These are phyloP conservation scores for Suhomyces prunicola DNA, from an alignment of 805 yeast species.

Conservation along the genomic window DNA sequence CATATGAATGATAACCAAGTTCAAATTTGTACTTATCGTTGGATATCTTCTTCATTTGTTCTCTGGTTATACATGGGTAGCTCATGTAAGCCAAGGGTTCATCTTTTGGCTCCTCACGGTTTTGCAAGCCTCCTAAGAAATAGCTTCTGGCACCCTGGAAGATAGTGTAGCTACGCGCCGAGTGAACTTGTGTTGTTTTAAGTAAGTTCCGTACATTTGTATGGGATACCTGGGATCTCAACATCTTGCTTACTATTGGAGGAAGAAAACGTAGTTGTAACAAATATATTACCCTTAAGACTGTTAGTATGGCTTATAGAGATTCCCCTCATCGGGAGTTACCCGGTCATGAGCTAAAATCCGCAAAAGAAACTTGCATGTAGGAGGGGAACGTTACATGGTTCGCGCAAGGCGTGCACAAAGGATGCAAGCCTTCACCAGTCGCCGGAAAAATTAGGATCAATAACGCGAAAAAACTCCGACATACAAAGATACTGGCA, in stretches of 20 bases:
- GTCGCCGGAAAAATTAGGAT: background rate
- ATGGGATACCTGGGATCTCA: background rate
- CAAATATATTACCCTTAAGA: background rate
- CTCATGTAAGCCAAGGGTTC: conserved; percentile 36
- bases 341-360: background rate
- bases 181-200: background rate
- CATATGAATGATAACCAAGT: conserved; percentile 44
- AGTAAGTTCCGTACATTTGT: background rate
- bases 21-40: conserved; percentile 43
- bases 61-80: conserved; percentile 40
- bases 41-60: conserved; percentile 35
- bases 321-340: conserved; percentile 1
- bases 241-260: background rate
- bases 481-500: background rate
- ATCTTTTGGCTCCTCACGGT: conserved; percentile 15
- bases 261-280: background rate
- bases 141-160: conserved; percentile 22
- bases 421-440: background rate
- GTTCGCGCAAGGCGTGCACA: background rate
- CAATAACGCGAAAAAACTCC: background rate
- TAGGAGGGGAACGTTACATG: background rate
- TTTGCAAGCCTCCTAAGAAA: conserved; percentile 17
- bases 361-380: background rate
- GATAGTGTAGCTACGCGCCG: conserved; percentile 4
- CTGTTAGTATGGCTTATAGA: background rate